These are phyloP conservation scores for Endocarpon pusillum DNA, from an alignment of 495 filamentous ascomycete species.

Conservation along the genomic window DNA sequence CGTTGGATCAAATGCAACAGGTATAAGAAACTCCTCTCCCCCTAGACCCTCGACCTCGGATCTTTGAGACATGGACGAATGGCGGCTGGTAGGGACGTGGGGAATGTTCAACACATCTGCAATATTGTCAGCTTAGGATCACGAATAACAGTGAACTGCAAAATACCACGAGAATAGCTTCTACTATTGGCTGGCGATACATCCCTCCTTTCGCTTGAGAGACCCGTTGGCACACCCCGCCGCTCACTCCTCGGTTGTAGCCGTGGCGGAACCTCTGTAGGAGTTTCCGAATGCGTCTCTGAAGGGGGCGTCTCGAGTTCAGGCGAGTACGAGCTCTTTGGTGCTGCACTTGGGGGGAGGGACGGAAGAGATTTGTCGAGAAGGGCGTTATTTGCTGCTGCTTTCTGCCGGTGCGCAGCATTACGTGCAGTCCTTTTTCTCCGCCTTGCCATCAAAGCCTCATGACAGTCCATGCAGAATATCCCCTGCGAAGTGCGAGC, in stretches of 20 bases:
- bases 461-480: conserved; percentile 99
- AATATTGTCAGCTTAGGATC: conserved; percentile 4
- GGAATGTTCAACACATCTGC: conserved; percentile 48
- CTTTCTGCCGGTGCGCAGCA: conserved; percentile 34
- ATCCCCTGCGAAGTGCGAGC: conserved; percentile 95
- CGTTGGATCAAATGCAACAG: conserved; percentile 75
- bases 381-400: conserved; percentile 41
- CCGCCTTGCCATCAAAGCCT: conserved; percentile 90
- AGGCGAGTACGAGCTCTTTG: conserved; percentile 38
- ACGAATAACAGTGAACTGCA: not conserved
- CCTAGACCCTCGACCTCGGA: conserved; percentile 41
- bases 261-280: conserved; percentile 53
- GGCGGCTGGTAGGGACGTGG: conserved; percentile 60
- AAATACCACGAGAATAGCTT: not conserved
- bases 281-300: conserved; percentile 48
- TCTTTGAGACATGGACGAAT: conserved; percentile 45
- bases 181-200: not conserved
- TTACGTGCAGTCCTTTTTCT: conserved; percentile 65
- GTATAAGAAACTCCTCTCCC: conserved; percentile 75
- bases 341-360: conserved; percentile 58
- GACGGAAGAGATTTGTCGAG: conserved; percentile 91
- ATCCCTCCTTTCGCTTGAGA: too few species aligned
- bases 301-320: conserved; percentile 47
- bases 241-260: too few species aligned
- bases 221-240: too few species aligned